A percentile compares a stretch with the other conserved stretches of the same genome.
These are phyloP conservation scores for Candida corydali DNA, from an alignment of 805 yeast species.

Conservation along the genomic window DNA sequence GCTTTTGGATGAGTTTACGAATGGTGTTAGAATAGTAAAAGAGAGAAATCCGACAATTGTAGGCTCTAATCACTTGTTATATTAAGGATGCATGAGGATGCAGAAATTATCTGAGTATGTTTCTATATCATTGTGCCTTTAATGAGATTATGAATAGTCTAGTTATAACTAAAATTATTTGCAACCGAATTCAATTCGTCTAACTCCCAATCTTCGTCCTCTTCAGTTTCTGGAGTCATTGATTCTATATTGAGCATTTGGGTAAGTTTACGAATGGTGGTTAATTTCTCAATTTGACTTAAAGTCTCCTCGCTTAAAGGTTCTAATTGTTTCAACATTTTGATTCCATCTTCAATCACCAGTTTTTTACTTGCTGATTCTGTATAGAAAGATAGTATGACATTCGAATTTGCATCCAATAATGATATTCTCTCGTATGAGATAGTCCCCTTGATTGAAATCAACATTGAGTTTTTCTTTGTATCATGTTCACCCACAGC, in stretches of 20 bases:
- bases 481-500: conserved; percentile 36
- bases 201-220: conserved; percentile 22
- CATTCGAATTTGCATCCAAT: conserved; percentile 37
- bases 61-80: no score
- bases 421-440: conserved; percentile 54
- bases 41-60: no score
- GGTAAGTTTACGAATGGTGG: conserved; percentile 35
- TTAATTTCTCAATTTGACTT: conserved; percentile 28
- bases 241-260: conserved; percentile 36
- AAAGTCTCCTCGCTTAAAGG: conserved; percentile 35
- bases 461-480: conserved; percentile 40
- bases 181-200: conserved; percentile 20
- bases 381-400: conserved; percentile 57
- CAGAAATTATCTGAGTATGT: no score
- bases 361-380: conserved; percentile 66
- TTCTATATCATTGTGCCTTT: no score
- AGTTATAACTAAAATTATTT: conserved; percentile 22
- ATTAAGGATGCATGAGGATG: no score
- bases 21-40: no score
- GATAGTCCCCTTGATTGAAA: conserved; percentile 55
- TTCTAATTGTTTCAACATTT: conserved; percentile 39
- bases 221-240: conserved; percentile 14
- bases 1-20: conserved; percentile 37
- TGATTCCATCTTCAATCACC: conserved; percentile 78
- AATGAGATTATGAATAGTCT: background rate